Evolutionary conservation across 345 rosid genomes (phyloP).

Genomic region (Citrus unshiu): DNA sequence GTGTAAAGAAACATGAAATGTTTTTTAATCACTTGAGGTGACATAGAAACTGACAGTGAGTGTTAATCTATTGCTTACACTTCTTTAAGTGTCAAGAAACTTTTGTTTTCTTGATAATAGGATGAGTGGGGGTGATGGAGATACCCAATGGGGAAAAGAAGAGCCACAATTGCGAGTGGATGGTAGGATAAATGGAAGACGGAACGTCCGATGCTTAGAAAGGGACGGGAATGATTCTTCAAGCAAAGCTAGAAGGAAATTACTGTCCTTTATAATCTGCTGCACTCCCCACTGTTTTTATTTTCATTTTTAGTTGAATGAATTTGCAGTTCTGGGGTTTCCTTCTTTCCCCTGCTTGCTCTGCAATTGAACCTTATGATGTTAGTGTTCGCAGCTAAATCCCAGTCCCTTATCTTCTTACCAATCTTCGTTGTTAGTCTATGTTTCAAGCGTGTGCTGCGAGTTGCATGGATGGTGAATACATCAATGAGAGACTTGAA

Average conservation of each 20-base stretch:
- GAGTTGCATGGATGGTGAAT: background rate
- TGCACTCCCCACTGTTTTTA: background rate
- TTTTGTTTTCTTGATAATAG: background rate
- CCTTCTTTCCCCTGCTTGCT: background rate
- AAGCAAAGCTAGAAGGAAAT: background rate
- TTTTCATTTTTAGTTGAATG: background rate
- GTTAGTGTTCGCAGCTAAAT: background rate
- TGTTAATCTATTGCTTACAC: background rate
- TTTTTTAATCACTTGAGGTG: background rate
- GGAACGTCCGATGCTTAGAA: background rate
- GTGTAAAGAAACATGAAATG: background rate
- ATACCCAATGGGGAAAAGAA: background rate
- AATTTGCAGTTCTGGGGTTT: background rate
- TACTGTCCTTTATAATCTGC: background rate
- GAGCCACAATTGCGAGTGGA: background rate
- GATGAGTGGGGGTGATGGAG: background rate
- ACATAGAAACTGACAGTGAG: background rate
- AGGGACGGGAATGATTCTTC: background rate
- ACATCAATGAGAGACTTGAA: too few relatives aligned
- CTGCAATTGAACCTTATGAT: background rate
- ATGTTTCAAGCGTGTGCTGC: too few relatives aligned
- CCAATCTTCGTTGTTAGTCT: background rate
- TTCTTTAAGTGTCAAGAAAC: background rate
- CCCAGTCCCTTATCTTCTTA: background rate
- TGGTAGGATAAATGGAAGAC: background rate